Evolutionary conservation across 129 eudicot genomes (phyloP).

Genomic region (Centrapalus pauciflorus): DNA sequence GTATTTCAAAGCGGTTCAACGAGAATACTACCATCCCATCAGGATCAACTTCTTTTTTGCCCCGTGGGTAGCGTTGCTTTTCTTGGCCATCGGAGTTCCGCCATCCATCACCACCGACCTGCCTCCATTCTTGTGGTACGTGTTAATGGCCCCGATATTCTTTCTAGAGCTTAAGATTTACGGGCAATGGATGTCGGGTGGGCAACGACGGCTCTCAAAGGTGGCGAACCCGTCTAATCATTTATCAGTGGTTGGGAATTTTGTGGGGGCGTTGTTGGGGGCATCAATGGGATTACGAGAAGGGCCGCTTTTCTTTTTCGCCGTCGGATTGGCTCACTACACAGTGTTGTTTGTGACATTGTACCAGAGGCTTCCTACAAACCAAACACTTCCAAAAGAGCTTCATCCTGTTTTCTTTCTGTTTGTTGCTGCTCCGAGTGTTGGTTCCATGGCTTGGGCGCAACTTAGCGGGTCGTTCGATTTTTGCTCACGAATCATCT

Average conservation of each 20-base stretch:
- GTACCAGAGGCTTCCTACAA: conserved; percentile 74
- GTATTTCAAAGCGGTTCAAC: too few relatives aligned
- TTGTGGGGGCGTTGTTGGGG: conserved; percentile 70
- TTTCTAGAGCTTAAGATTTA: conserved; percentile 60
- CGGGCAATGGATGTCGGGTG: conserved; percentile 89
- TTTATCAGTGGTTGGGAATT: conserved; percentile 61
- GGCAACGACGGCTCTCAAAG: conserved; percentile 60
- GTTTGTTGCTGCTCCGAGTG: conserved; percentile 67
- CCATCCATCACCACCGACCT: conserved; percentile 30
- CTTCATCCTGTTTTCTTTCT: conserved; percentile 77
- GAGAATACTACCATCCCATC: too few relatives aligned
- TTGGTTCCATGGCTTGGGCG: conserved; percentile 73
- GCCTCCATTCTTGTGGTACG: conserved; percentile 43
- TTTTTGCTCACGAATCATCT: conserved; percentile 46
- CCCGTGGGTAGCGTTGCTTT: conserved; percentile 52
- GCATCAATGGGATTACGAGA: conserved; percentile 75
- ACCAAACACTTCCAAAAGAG: conserved; percentile 68
- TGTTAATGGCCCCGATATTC: conserved; percentile 57
- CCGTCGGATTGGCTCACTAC: conserved; percentile 70
- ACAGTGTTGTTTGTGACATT: conserved; percentile 61
- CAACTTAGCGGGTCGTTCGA: conserved; percentile 55
- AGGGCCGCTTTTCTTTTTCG: conserved; percentile 72
- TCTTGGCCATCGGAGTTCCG: conserved; percentile 53
- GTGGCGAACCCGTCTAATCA: too few relatives aligned
- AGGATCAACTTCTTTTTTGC: conserved; percentile 75